Conservation (phyloP, 495 filamentous ascomycete genomes). For the Aspergillus mulundensis region DNA sequence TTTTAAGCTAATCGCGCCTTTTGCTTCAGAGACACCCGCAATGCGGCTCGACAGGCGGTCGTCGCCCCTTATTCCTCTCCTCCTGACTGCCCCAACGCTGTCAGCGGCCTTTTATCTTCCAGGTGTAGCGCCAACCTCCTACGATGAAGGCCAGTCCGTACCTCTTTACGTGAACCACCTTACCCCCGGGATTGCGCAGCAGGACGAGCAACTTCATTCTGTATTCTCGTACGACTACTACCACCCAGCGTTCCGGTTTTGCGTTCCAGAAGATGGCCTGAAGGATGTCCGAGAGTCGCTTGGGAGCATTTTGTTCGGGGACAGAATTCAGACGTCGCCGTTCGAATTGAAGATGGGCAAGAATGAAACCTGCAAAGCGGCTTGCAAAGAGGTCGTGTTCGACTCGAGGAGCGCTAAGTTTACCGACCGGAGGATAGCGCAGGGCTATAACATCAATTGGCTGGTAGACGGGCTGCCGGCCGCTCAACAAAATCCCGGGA, state of each 20-base stretch:
- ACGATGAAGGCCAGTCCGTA: slow-evolving; percentile 70
- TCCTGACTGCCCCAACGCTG: slow-evolving; percentile 41
- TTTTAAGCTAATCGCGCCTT: slow-evolving; percentile 17
- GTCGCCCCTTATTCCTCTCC: slow-evolving; percentile 24
- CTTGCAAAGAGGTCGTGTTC: slow-evolving; percentile 65
- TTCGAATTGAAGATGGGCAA: slow-evolving; percentile 79
- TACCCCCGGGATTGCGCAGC: slow-evolving; percentile 71
- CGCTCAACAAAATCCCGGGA: slow-evolving; percentile 73
- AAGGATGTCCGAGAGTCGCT: slow-evolving; percentile 78
- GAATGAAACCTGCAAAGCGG: slow-evolving; percentile 79
- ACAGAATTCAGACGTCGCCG: slow-evolving; percentile 88
- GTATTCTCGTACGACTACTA: slow-evolving; percentile 96
- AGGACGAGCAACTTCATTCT: slow-evolving; percentile 77
- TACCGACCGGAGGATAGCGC: slow-evolving; percentile 73
- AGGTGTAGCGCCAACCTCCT: slow-evolving; percentile 91
- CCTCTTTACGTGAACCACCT: slow-evolving; percentile 89
- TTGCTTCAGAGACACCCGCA: slow-evolving; percentile 21
- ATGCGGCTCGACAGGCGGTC: slow-evolving; percentile 39
- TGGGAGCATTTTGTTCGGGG: slow-evolving; percentile 94
- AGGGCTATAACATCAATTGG: slow-evolving; percentile 91
- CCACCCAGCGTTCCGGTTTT: slow-evolving; percentile 80
- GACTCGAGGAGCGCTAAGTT: slow-evolving; percentile 67
- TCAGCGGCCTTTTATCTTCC: slow-evolving; percentile 89
- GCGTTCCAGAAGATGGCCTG: slow-evolving; percentile 68
- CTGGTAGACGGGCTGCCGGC: slow-evolving; percentile 90